phyloP scores from a whole-genome alignment of 495 filamentous ascomycete species.

The Podospora anserina region DNA sequence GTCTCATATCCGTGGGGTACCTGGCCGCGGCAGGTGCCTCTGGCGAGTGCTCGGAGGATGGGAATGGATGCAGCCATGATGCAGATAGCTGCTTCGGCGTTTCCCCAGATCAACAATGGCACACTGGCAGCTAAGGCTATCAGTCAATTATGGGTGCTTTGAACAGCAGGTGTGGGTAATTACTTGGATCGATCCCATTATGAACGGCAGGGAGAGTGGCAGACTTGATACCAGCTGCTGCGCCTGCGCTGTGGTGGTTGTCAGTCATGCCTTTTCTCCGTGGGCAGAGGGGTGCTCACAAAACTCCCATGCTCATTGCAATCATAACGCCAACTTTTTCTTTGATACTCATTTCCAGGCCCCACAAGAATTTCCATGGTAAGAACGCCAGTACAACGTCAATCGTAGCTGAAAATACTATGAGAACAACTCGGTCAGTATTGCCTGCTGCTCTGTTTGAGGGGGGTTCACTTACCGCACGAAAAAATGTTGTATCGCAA shows the following conservation, averaged over 20 bases:
- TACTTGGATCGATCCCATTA: slow-evolving; percentile 14
- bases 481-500: slow-evolving; percentile 29
- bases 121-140: slow-evolving; percentile 22
- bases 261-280: slow-evolving; percentile 4
- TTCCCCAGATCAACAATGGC: slow-evolving; percentile 25
- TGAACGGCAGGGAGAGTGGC: slow-evolving; percentile 17
- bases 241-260: slow-evolving; percentile 25
- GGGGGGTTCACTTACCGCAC: slow-evolving; percentile 18
- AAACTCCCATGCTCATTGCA: slow-evolving; percentile 41
- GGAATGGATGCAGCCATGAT: slow-evolving; percentile 40
- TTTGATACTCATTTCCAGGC: slow-evolving; percentile 34
- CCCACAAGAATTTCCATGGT: slow-evolving; percentile 36
- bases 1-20: slow-evolving; percentile 22
- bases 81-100: slow-evolving; percentile 35
- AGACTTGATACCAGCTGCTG: slow-evolving; percentile 31
- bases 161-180: neutral
- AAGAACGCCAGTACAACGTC: slow-evolving; percentile 36
- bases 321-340: slow-evolving; percentile 39
- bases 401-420: slow-evolving; percentile 34
- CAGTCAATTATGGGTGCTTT: neutral
- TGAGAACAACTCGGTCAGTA: slow-evolving; percentile 4
- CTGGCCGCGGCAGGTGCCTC: slow-evolving; percentile 9
- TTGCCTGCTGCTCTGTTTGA: too few species aligned
- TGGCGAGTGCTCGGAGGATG: slow-evolving; percentile 33
- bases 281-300: slow-evolving; percentile 27